phyloP scores from a whole-genome alignment of 2,329 filamentous ascomycete genomes.

The Trematosphaeria pertusa region DNA sequence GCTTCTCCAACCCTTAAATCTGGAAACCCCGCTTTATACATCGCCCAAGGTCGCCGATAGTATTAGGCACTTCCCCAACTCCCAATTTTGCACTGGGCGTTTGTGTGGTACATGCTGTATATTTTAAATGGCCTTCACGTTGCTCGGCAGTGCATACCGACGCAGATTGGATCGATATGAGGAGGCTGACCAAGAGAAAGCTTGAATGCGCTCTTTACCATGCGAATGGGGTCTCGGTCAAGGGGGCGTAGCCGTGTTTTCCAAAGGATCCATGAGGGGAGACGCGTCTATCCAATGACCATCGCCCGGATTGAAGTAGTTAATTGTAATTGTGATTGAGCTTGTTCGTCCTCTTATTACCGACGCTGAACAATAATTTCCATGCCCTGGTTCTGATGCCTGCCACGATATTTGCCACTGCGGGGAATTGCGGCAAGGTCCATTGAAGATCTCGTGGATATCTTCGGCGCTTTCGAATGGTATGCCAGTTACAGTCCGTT shows the following conservation, averaged over 20 bases:
- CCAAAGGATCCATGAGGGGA: not conserved
- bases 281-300: not conserved
- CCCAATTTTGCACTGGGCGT: constrained; percentile 4
- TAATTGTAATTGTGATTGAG: not conserved
- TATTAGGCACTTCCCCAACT: not conserved
- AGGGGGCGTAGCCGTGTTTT: not conserved
- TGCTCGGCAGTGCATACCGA: not conserved
- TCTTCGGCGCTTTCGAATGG: not conserved
- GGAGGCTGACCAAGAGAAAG: not conserved
- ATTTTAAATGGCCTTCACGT: constrained; percentile 21
- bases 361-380: too few relatives aligned
- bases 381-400: not conserved
- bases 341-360: too few relatives aligned
- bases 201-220: not conserved
- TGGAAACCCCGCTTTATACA: constrained; percentile 20
- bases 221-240: not conserved
- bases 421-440: constrained; percentile 6
- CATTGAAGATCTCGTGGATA: not conserved
- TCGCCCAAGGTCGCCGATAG: not conserved
- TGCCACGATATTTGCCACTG: constrained; percentile 20
- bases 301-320: not conserved
- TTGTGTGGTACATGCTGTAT: constrained; percentile 14
- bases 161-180: not conserved
- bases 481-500: not conserved
- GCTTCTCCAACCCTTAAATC: constrained; percentile 1